Evolutionary conservation across 2,329 filamentous ascomycete genomes (phyloP).

Genomic region (Fusarium papillatum): DNA sequence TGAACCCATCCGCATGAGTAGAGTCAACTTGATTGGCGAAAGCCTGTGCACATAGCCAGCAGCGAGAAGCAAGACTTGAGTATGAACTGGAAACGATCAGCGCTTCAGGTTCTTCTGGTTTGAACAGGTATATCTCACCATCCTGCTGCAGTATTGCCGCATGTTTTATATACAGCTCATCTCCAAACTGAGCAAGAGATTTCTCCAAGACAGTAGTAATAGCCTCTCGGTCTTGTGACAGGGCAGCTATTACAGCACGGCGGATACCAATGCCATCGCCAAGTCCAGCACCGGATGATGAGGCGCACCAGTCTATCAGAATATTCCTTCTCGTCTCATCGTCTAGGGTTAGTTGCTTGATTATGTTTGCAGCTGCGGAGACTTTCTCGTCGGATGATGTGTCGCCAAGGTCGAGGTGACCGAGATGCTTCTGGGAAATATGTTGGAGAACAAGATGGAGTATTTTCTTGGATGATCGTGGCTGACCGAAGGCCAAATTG

Average conservation of each 20-base stretch:
- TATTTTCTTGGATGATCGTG: constrained; percentile 44
- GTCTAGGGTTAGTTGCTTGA: constrained; percentile 63
- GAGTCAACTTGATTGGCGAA: constrained; percentile 74
- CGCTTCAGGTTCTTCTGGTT: neutral
- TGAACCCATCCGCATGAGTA: constrained; percentile 77
- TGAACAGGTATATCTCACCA: constrained; percentile 62
- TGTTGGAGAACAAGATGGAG: constrained; percentile 50
- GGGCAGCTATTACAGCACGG: constrained; percentile 72
- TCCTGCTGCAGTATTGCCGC: constrained; percentile 90
- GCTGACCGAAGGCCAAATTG: constrained; percentile 46
- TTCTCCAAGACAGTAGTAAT: constrained; percentile 75
- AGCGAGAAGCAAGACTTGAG: constrained; percentile 82
- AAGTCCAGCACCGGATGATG: constrained; percentile 73
- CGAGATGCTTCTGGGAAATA: constrained; percentile 61
- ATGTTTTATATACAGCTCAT: constrained; percentile 89
- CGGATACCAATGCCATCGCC: constrained; percentile 76
- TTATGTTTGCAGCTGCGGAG: constrained; percentile 69
- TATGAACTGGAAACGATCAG: constrained; percentile 72
- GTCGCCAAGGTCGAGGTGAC: constrained; percentile 49
- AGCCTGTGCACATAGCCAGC: constrained; percentile 82
- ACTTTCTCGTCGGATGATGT: constrained; percentile 55
- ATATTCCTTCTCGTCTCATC: constrained; percentile 64
- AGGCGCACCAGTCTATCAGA: constrained; percentile 75
- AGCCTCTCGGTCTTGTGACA: constrained; percentile 65
- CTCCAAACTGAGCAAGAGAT: constrained; percentile 81